Evolutionary conservation across 2,329 filamentous ascomycete species (phyloP).

Genomic region (Coniochaeta sp.): DNA sequence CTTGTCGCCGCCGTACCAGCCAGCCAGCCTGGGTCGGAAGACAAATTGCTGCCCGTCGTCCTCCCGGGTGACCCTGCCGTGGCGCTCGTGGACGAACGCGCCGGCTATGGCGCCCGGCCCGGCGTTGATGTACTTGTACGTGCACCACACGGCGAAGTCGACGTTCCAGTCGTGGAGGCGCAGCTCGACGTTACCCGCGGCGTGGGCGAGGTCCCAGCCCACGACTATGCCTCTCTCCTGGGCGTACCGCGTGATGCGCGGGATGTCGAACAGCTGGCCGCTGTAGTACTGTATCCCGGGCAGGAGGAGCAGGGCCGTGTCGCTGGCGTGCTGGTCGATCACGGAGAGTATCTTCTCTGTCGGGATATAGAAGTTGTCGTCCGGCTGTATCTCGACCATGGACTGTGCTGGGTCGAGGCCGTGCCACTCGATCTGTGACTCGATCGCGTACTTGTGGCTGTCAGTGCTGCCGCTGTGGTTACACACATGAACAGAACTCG

Average conservation of each 20-base stretch:
- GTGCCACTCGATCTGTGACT: constrained; percentile 72
- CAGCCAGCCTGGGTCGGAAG: constrained; percentile 62
- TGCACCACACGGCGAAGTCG: constrained; percentile 90
- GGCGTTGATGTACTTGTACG: constrained; percentile 88
- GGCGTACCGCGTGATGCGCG: constrained; percentile 70
- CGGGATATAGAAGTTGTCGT: constrained; percentile 50
- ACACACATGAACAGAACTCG: too few species aligned
- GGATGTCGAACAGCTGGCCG: constrained; percentile 80
- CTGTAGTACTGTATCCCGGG: constrained; percentile 91
- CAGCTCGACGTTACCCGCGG: constrained; percentile 75
- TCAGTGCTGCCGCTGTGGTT: not conserved
- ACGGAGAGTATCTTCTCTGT: constrained; percentile 64
- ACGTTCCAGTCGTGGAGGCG: constrained; percentile 81
- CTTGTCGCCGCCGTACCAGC: constrained; percentile 86
- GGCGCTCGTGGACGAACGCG: constrained; percentile 70
- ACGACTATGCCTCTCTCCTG: constrained; percentile 63
- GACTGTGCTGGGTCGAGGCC: constrained; percentile 57
- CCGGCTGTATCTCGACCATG: constrained; percentile 68
- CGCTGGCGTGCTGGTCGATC: constrained; percentile 68
- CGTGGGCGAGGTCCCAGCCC: constrained; percentile 86
- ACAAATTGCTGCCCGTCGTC: constrained; percentile 27
- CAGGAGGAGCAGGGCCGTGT: constrained; percentile 69
- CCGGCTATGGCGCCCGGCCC: constrained; percentile 78
- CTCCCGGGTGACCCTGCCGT: constrained; percentile 51
- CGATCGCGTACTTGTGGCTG: constrained; percentile 64